Conservation (phyloP, 2,329 filamentous ascomycete genomes). For the Stachybotrys elegans region DNA sequence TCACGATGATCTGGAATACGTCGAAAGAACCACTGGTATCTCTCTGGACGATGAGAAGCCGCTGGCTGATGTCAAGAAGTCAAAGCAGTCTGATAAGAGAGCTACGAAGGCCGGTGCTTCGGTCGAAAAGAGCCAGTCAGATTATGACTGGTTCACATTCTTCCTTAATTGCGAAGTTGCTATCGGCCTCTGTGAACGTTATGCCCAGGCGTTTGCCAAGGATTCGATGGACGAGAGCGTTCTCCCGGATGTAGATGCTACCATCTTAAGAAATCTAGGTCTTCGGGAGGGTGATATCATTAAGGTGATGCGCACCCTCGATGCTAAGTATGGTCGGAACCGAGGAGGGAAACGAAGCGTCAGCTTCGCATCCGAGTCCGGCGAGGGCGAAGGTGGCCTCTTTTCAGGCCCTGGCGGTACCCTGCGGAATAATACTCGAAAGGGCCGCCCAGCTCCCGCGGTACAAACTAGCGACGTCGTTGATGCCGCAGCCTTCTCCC, state of each 20-base stretch:
- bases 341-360: conserved; percentile 30
- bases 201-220: conserved; percentile 79
- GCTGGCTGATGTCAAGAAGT: conserved; percentile 72
- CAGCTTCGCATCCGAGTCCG: conserved; percentile 24
- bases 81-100: conserved; percentile 28
- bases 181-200: conserved; percentile 88
- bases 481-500: conserved; percentile 77
- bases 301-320: conserved; percentile 85
- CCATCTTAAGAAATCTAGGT: conserved; percentile 80
- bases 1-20: conserved; percentile 87
- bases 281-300: conserved; percentile 94
- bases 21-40: conserved; percentile 80
- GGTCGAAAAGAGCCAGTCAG: conserved; percentile 58
- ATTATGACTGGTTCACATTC: conserved; percentile 99
- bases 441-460: conserved; percentile 82
- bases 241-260: conserved; percentile 80
- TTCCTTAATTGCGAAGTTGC: conserved; percentile 90
- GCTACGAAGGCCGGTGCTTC: conserved; percentile 50
- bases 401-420: conserved; percentile 92
- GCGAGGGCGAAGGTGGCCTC: conserved; percentile 64
- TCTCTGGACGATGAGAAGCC: conserved; percentile 95
- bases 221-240: conserved; percentile 97
- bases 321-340: conserved; percentile 69
- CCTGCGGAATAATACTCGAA: conserved; percentile 89
- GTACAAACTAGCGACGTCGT: conserved; percentile 81